These are phyloP conservation scores for Leccinellum rugosiceps DNA, from an alignment of 768 basidiomycete species.

Conservation along the genomic window DNA sequence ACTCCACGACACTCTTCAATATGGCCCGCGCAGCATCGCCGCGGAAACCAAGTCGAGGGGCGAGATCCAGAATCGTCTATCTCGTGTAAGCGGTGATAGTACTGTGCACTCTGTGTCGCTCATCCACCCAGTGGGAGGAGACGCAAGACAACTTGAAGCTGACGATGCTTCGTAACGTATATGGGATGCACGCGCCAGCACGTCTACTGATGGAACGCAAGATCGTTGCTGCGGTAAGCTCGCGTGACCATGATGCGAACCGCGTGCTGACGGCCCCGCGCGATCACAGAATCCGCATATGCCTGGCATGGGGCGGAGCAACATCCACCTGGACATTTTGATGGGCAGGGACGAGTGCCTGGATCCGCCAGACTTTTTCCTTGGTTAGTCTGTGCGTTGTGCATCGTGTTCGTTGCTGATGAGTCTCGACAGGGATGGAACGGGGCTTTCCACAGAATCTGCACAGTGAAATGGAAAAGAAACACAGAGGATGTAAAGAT, in stretches of 20 bases:
- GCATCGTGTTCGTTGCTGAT: conserved; percentile 4
- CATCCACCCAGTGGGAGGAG: conserved; percentile 74
- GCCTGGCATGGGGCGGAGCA: conserved; percentile 61
- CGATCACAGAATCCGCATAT: conserved; percentile 58
- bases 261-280: not conserved
- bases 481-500: conserved; percentile 41
- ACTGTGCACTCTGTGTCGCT: not conserved
- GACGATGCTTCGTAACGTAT: conserved; percentile 77
- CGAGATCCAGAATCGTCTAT: conserved; percentile 65
- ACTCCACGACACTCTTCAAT: conserved; percentile 82
- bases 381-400: conserved; percentile 44
- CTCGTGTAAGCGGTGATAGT: conserved; percentile 59
- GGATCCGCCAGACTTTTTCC: conserved; percentile 76
- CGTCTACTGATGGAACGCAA: conserved; percentile 92
- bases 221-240: conserved; percentile 65
- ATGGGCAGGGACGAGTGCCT: conserved; percentile 90
- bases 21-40: conserved; percentile 81
- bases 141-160: conserved; percentile 88
- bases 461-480: conserved; percentile 68
- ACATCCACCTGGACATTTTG: conserved; percentile 88
- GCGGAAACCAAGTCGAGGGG: conserved; percentile 64
- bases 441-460: conserved; percentile 48
- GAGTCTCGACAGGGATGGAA: conserved; percentile 47
- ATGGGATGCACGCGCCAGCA: conserved; percentile 87
- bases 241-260: not conserved